Conservation (phyloP, 2,329 filamentous ascomycete genomes). For the Endothia cerciana region DNA sequence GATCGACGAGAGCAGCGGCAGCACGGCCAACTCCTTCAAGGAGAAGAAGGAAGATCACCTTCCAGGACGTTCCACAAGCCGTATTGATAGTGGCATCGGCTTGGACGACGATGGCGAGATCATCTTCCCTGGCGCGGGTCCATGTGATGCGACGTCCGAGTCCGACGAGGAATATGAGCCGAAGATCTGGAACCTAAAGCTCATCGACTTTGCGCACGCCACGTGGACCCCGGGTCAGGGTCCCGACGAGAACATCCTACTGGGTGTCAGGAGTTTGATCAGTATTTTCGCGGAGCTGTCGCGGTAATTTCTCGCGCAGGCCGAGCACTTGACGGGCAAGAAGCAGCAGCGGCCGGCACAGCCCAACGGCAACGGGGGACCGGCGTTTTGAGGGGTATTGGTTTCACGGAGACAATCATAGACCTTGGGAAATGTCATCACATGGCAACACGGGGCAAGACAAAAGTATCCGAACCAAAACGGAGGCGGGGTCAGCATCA, state of each 20-base stretch:
- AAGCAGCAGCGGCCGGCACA: conserved; percentile 18
- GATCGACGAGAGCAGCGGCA: conserved; percentile 57
- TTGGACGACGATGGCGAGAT: conserved; percentile 48
- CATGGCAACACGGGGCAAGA: conserved; percentile 22
- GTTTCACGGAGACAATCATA: conserved; percentile 13
- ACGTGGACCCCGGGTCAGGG: conserved; percentile 80
- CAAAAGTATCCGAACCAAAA: conserved; percentile 19
- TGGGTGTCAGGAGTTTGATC: conserved; percentile 72
- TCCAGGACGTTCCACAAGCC: conserved; percentile 43
- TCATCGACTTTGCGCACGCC: conserved; percentile 98
- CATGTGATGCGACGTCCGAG: conserved; percentile 44
- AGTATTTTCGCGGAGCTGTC: conserved; percentile 72
- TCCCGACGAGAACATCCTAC: conserved; percentile 81
- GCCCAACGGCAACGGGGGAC: not conserved
- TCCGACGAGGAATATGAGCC: conserved; percentile 60
- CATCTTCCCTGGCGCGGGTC: conserved; percentile 32
- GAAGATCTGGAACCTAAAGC: conserved; percentile 76
- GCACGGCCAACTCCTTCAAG: conserved; percentile 59
- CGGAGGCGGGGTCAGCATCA: not conserved
- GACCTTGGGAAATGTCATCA: conserved; percentile 25
- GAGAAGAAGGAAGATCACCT: conserved; percentile 38
- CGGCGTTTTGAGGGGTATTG: conserved; percentile 19
- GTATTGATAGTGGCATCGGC: conserved; percentile 61
- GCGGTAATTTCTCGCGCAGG: conserved; percentile 31
- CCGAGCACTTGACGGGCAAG: conserved; percentile 8